Percentiles rank a stretch among this genome's conserved stretches.
Conservation (phyloP, 2,329 filamentous ascomycete genomes). For the Alternaria angustiovoidea region DNA sequence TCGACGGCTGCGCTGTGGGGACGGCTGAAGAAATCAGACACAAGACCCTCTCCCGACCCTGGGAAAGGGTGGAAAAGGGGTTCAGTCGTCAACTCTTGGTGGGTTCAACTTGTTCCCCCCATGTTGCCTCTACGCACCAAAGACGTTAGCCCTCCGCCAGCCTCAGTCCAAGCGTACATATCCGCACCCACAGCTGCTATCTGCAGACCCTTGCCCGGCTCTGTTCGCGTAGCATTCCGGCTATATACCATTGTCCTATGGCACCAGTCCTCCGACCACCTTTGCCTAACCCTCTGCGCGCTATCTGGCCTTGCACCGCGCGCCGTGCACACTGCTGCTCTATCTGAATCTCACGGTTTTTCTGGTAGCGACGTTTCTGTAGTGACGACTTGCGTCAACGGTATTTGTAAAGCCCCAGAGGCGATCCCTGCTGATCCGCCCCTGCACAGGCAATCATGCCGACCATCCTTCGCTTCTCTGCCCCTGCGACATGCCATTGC, state of each 20-base stretch:
- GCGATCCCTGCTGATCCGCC: constrained; percentile 12
- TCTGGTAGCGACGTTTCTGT: not conserved
- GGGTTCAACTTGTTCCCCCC: constrained; percentile 9
- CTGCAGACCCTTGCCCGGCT: constrained; percentile 9
- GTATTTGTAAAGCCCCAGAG: not conserved
- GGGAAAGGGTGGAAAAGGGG: constrained; percentile 13
- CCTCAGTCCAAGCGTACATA: constrained; percentile 12
- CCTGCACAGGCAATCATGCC: constrained; percentile 6
- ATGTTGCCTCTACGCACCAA: constrained; percentile 5
- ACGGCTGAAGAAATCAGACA: not conserved
- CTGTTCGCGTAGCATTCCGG: constrained; percentile 20
- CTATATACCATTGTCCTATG: constrained; percentile 14
- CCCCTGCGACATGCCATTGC: constrained; percentile 5
- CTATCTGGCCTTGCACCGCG: not conserved
- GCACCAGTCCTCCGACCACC: not conserved
- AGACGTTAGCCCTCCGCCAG: constrained; percentile 11
- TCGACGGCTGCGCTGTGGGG: not conserved
- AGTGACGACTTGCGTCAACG: constrained; percentile 7
- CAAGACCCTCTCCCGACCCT: not conserved
- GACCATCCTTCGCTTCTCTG: constrained; percentile 1
- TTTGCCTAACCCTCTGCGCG: not conserved
- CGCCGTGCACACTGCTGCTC: not conserved
- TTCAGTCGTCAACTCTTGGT: constrained; percentile 4
- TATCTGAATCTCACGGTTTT: not conserved
- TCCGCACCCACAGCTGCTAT: constrained; percentile 16